A percentile compares a stretch with the other conserved stretches of the same genome.
Conservation (phyloP, 2,329 filamentous ascomycete genomes). For the Raffaelea albimanens region DNA sequence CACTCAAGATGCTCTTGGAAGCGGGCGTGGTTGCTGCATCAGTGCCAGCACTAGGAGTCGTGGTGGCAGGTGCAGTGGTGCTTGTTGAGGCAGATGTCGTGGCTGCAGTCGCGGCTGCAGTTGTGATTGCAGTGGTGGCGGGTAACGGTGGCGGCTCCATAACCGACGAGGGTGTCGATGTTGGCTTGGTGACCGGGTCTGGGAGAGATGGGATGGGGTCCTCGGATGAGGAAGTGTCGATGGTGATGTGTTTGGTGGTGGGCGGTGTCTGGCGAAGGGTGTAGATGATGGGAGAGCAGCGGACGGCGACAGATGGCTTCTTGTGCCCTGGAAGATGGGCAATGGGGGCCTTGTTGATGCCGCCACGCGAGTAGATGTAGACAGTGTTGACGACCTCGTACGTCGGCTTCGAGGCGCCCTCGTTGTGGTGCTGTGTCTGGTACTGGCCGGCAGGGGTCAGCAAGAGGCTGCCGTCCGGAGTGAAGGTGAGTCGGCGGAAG, state of each 20-base stretch:
- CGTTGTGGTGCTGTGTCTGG: slow-evolving; percentile 62
- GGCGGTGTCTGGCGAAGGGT: slow-evolving; percentile 60
- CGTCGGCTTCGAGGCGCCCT: slow-evolving; percentile 54
- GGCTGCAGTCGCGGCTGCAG: neutral
- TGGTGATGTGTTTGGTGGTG: slow-evolving; percentile 78
- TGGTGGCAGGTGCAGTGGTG: neutral
- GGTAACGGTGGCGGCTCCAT: slow-evolving; percentile 74
- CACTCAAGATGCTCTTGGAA: slow-evolving; percentile 17
- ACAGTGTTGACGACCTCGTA: slow-evolving; percentile 95
- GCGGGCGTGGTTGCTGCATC: slow-evolving; percentile 41
- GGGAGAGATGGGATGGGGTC: slow-evolving; percentile 77
- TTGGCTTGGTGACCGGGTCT: slow-evolving; percentile 63
- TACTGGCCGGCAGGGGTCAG: slow-evolving; percentile 95
- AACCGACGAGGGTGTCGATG: slow-evolving; percentile 39
- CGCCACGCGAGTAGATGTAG: slow-evolving; percentile 93
- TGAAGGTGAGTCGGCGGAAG: slow-evolving; percentile 87
- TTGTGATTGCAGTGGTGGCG: neutral
- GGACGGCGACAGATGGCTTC: slow-evolving; percentile 92
- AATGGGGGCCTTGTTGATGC: slow-evolving; percentile 92
- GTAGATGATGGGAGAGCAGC: slow-evolving; percentile 87
- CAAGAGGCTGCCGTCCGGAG: slow-evolving; percentile 86
- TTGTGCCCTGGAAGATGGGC: slow-evolving; percentile 94
- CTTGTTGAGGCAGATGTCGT: neutral
- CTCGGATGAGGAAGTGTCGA: slow-evolving; percentile 84
- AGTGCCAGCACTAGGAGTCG: slow-evolving; percentile 3